phyloP scores from a whole-genome alignment of 306 rosid genomes.

The Delonix regia region DNA sequence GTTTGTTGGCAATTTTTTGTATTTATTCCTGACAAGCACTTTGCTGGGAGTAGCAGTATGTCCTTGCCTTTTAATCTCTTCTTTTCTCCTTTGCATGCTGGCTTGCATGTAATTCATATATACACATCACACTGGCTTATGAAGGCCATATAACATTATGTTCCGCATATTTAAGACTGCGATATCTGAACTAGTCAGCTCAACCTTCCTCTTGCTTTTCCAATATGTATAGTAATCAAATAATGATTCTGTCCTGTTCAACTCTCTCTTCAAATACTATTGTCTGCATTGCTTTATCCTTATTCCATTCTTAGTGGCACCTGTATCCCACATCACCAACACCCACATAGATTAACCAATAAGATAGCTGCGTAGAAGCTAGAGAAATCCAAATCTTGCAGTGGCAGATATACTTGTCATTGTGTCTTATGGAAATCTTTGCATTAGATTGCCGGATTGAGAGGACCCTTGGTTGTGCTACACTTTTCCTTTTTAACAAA shows the following conservation, averaged over 20 bases:
- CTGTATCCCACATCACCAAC: neutral
- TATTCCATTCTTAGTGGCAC: neutral
- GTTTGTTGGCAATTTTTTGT: slow-evolving; percentile 43
- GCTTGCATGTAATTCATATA: neutral
- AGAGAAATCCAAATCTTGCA: neutral
- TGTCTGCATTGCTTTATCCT: neutral
- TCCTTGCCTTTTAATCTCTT: slow-evolving; percentile 26
- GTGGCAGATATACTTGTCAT: neutral
- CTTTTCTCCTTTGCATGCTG: slow-evolving; percentile 22
- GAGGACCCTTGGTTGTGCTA: neutral
- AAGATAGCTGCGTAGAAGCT: neutral
- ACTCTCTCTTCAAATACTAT: neutral
- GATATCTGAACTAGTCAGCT: neutral
- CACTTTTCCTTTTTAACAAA: neutral
- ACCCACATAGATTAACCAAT: neutral
- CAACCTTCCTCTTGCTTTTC: neutral
- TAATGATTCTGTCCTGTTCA: neutral
- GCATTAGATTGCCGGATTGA: slow-evolving; percentile 14
- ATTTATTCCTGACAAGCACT: slow-evolving; percentile 60
- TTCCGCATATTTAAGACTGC: neutral
- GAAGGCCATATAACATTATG: neutral
- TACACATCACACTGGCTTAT: neutral
- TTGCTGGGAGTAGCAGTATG: slow-evolving; percentile 58
- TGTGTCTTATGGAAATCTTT: neutral
- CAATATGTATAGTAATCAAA: neutral